Percentiles rank a stretch among this genome's conserved stretches.
Evolutionary conservation across 495 filamentous ascomycete genomes (phyloP).

Genomic region (Tuber indicum): DNA sequence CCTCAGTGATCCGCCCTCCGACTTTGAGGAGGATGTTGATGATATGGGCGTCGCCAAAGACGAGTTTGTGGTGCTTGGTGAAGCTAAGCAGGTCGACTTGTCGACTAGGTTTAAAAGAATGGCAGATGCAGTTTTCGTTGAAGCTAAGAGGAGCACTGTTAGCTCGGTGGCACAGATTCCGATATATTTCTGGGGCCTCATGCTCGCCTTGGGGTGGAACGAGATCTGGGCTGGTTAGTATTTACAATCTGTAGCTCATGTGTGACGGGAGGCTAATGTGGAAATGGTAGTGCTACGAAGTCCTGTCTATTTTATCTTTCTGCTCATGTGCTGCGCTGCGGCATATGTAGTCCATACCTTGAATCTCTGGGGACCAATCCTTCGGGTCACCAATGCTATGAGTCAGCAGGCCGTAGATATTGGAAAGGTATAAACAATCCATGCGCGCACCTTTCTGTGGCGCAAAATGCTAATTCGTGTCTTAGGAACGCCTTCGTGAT

Average conservation of each 20-base stretch:
- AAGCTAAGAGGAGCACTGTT: slow-evolving; percentile 93
- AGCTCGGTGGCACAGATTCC: slow-evolving; percentile 92
- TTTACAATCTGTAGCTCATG: background rate
- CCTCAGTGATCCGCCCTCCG: slow-evolving; percentile 71
- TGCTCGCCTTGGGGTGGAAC: slow-evolving; percentile 93
- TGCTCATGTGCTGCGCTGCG: slow-evolving; percentile 65
- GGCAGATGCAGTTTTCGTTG: slow-evolving; percentile 93
- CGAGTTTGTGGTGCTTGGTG: slow-evolving; percentile 87
- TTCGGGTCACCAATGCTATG: slow-evolving; percentile 88
- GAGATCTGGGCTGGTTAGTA: slow-evolving; percentile 54
- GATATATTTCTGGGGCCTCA: slow-evolving; percentile 82
- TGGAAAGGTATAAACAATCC: slow-evolving; percentile 54
- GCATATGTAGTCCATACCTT: slow-evolving; percentile 86
- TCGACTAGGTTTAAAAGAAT: slow-evolving; percentile 95
- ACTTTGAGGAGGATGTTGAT: slow-evolving; percentile 73
- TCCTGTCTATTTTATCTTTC: slow-evolving; percentile 81
- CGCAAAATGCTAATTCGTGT: slow-evolving; percentile 10
- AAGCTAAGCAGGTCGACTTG: slow-evolving; percentile 80
- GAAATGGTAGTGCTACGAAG: slow-evolving; percentile 66
- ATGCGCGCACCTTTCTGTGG: too few species aligned
- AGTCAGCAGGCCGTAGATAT: slow-evolving; percentile 77
- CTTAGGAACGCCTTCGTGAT: slow-evolving; percentile 36
- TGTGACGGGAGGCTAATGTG: slow-evolving; percentile 46
- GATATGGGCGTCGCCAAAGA: slow-evolving; percentile 91
- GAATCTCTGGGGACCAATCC: slow-evolving; percentile 91